Evolutionary conservation across 2,329 filamentous ascomycete genomes (phyloP), one percentile per base, ranked within the genome.

Genomic region (Metarhizium album): DNA sequence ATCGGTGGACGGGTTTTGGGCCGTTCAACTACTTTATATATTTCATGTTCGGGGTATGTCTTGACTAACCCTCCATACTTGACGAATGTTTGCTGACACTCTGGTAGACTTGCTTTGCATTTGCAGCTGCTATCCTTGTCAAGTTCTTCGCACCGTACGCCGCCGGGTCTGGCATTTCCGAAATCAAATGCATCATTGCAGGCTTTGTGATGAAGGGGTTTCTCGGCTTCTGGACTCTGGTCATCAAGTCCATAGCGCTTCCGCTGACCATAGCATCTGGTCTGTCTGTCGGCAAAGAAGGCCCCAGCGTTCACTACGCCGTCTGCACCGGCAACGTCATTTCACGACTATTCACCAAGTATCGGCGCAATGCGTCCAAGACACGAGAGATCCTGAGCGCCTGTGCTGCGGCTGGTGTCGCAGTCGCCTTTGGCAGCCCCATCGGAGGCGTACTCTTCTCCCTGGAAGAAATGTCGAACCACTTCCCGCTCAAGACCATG

Each of bases 151-250:
- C 93, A 4, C 93, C 93, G 0, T 98, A 98, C 65, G 93, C 93
- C 11, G 93, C 93, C 33, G 93, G 93, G 16, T 95, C 89, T 13
- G 93, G 93, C 40, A 98, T 98, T 52, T 96, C 90, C 13, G 93
- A 98, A 71, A 98, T 98, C 76, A 98, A 98, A 69, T 95, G 90
- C 69, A 97, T 98, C 64, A 95, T 98, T 63, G 93, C 91, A 4
- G 93, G 93, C 3, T 98, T 98, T 65, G 88, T 97, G 47, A 98
- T 98, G 93, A 96, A 97, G 69, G 93, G 90, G 0, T 98, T 98
- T 62, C 76, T 98, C 16, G 90, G 91, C 20, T 84, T 85, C 60
- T 90, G 89, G 80, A 97, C 93, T 4, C 74, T 98, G 31, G 67
- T 93, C 53, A 97, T 98, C 71, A 98, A 98, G 70, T 95, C 90